A percentile compares a stretch with the other conserved stretches of the same genome.
These are phyloP conservation scores for Ustilago loliicola DNA, from an alignment of 1,284 basidiomycete genomes.

Conservation along the genomic window DNA sequence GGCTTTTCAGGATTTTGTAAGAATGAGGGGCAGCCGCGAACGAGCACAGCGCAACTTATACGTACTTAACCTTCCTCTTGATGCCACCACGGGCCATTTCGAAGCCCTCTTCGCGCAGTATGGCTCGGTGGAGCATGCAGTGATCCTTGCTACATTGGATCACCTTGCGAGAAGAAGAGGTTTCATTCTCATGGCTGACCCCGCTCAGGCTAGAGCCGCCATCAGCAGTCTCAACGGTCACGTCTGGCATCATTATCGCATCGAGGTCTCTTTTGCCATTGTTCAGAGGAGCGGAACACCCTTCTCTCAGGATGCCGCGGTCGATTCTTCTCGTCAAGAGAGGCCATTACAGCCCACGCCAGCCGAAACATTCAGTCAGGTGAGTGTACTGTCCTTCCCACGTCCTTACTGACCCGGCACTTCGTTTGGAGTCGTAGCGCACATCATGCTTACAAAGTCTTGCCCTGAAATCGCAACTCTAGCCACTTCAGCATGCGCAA, in stretches of 20 bases:
- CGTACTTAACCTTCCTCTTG: slow-evolving; percentile 68
- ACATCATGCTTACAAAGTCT: not conserved
- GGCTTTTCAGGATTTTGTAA: not conserved
- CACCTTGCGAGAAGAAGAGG: slow-evolving; percentile 67
- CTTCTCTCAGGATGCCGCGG: slow-evolving; percentile 37
- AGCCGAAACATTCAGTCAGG: slow-evolving; percentile 5
- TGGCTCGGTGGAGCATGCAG: slow-evolving; percentile 66
- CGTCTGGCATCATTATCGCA: slow-evolving; percentile 66
- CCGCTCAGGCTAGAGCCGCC: slow-evolving; percentile 59
- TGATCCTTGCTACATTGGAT: slow-evolving; percentile 69
- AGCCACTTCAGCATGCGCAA: not conserved
- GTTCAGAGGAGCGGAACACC: slow-evolving; percentile 67
- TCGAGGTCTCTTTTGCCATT: slow-evolving; percentile 69
- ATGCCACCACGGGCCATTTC: slow-evolving; percentile 63
- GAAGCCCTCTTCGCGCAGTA: slow-evolving; percentile 57
- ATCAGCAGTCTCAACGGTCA: slow-evolving; percentile 60
- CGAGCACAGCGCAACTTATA: slow-evolving; percentile 64
- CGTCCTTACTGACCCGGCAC: not conserved
- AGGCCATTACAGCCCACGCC: not conserved
- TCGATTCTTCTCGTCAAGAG: slow-evolving; percentile 6
- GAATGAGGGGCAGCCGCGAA: slow-evolving; percentile 31
- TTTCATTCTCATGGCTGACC: slow-evolving; percentile 67
- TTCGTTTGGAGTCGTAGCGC: not conserved
- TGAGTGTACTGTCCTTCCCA: slow-evolving; percentile 12
- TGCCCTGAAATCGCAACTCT: not conserved